These are phyloP conservation scores for Vaccinium myrtillus DNA, from an alignment of 148 eudicot genomes.

Conservation along the genomic window DNA sequence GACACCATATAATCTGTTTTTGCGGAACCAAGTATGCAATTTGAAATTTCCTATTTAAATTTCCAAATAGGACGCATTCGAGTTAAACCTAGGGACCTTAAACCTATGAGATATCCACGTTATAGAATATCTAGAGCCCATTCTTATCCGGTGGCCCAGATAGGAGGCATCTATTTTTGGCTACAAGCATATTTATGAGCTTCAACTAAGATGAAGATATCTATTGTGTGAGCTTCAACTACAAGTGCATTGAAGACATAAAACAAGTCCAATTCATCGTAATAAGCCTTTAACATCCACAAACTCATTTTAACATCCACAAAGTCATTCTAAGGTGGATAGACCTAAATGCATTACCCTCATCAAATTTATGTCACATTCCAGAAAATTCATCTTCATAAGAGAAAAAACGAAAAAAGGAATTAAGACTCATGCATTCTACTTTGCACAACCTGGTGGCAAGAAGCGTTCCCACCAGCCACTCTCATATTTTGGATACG, in stretches of 20 bases:
- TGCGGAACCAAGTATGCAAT: no score
- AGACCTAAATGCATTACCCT: not conserved
- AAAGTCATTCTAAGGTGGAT: not conserved
- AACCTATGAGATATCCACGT: no score
- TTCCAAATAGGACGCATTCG: no score
- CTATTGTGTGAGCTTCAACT: not conserved
- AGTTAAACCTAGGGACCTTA: no score
- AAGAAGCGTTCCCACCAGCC: slow-evolving; percentile 96
- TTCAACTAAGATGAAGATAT: not conserved
- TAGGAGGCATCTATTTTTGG: no score
- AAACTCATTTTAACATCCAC: not conserved
- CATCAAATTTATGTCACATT: not conserved
- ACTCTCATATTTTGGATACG: slow-evolving; percentile 76
- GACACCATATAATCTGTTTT: no score
- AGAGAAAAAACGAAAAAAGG: not conserved
- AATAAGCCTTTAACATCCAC: not conserved
- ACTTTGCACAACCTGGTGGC: slow-evolving; percentile 52
- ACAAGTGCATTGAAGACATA: not conserved
- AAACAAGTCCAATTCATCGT: not conserved
- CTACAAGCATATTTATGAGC: no score
- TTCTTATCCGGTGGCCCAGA: no score
- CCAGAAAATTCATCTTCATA: not conserved
- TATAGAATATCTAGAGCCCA: no score
- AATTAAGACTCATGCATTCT: slow-evolving; percentile 28
- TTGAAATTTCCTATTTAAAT: no score